phyloP scores from a whole-genome alignment of 768 basidiomycete genomes.

The Agrocybe praecox region DNA sequence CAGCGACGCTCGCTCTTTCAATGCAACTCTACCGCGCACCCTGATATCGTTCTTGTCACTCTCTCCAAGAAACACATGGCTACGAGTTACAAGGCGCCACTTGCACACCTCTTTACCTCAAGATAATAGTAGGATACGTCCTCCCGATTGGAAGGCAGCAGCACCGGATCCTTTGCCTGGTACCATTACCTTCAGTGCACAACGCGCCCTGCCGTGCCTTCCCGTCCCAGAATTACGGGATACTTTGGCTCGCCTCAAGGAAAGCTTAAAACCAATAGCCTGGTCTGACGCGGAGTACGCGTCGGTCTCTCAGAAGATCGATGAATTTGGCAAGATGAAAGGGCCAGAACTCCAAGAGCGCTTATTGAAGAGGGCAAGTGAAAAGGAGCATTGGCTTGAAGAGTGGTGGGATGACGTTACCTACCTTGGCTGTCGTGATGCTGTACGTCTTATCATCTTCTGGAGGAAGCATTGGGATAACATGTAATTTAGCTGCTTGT shows the following conservation, averaged over 20 bases:
- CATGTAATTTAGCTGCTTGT: constrained; percentile 60
- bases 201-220: constrained; percentile 65
- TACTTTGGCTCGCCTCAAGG: constrained; percentile 71
- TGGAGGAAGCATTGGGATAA: background rate
- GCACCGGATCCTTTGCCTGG: constrained; percentile 60
- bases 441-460: constrained; percentile 45
- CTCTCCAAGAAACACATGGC: too few species aligned
- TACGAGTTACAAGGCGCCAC: too few species aligned
- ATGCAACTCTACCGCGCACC: too few species aligned
- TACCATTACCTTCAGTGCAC: constrained; percentile 66
- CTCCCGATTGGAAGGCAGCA: constrained; percentile 68
- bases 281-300: constrained; percentile 60
- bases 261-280: constrained; percentile 74
- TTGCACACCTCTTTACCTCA: too few species aligned
- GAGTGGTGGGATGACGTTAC: constrained; percentile 92
- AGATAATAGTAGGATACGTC: too few species aligned
- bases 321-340: constrained; percentile 54
- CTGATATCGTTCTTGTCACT: too few species aligned
- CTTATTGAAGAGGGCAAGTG: constrained; percentile 55
- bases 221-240: constrained; percentile 72
- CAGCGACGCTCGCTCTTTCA: too few species aligned
- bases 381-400: constrained; percentile 81
- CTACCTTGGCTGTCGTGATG: constrained; percentile 86
- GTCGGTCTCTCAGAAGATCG: constrained; percentile 61
- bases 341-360: constrained; percentile 65